Conservation (phyloP, 192 early-diverging fungal species). For the Rhizophagus prolifer region DNA sequence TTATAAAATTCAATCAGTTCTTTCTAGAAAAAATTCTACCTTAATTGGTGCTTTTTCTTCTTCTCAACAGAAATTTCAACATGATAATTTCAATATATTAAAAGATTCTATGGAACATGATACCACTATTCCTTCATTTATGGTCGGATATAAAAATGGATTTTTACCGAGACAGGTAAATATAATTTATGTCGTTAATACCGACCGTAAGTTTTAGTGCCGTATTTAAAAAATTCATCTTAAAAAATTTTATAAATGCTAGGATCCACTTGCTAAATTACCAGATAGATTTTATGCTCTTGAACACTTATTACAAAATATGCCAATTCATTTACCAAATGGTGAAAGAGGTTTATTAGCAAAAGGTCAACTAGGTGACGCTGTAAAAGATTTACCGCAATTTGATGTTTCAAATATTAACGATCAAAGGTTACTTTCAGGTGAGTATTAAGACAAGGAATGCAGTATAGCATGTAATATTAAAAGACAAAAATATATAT, state of each 20-base stretch:
- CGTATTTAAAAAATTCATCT: too few species aligned
- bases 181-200: too few species aligned
- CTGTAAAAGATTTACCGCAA: conserved; percentile 66
- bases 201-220: too few species aligned
- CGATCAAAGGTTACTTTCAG: conserved; percentile 71
- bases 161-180: conserved; percentile 52
- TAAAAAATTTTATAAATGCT: not conserved
- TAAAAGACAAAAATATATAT: too few species aligned
- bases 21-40: not conserved
- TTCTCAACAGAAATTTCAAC: not conserved
- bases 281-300: conserved; percentile 70
- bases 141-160: conserved; percentile 58
- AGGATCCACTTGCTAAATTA: conserved; percentile 69
- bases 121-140: conserved; percentile 49
- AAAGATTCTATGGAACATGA: conserved; percentile 45
- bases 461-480: too few species aligned
- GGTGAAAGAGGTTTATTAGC: conserved; percentile 75
- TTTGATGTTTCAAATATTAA: conserved; percentile 71
- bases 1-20: not conserved
- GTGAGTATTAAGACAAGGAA: conserved; percentile 32
- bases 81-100: conserved; percentile 43
- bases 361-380: conserved; percentile 76
- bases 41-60: conserved; percentile 14
- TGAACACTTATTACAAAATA: conserved; percentile 70
- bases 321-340: conserved; percentile 71